Percentiles rank a stretch among this genome's conserved stretches.
These are phyloP conservation scores for Trametes elegans DNA, from an alignment of 768 basidiomycete species.

Conservation along the genomic window DNA sequence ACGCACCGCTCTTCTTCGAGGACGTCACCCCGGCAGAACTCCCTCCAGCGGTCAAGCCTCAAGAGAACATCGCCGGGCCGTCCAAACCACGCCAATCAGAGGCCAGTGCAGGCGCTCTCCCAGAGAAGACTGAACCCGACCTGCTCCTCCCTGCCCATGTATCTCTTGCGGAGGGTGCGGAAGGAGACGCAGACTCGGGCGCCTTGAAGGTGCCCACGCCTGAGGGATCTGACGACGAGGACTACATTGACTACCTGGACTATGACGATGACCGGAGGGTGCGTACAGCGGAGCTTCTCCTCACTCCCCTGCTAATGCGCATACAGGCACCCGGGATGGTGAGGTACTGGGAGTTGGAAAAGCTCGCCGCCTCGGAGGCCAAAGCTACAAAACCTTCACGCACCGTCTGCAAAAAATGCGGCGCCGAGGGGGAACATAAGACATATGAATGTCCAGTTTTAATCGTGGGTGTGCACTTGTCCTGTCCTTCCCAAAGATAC, in stretches of 20 bases:
- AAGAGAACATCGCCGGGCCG: constrained; percentile 13
- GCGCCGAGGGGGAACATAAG: constrained; percentile 69
- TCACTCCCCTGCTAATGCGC: not conserved
- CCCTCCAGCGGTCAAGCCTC: constrained; percentile 23
- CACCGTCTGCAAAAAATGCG: constrained; percentile 74
- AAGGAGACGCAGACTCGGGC: constrained; percentile 30
- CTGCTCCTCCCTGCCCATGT: constrained; percentile 74
- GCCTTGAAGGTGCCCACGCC: constrained; percentile 45
- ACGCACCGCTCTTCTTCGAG: constrained; percentile 43
- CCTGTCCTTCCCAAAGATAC: not conserved
- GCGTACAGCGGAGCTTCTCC: constrained; percentile 18
- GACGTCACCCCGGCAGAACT: constrained; percentile 45
- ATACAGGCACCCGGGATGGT: constrained; percentile 45
- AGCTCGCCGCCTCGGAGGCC: constrained; percentile 41
- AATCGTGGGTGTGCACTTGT: constrained; percentile 51
- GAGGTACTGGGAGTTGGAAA: constrained; percentile 61
- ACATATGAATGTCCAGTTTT: constrained; percentile 65
- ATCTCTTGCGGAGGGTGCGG: constrained; percentile 37
- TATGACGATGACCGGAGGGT: constrained; percentile 63
- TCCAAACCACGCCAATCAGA: not conserved
- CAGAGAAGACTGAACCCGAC: constrained; percentile 6
- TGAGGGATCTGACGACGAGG: constrained; percentile 50
- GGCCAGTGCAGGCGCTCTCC: constrained; percentile 9
- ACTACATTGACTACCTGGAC: constrained; percentile 77
- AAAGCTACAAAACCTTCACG: constrained; percentile 30